Base-by-base conservation (phyloP, 805 yeast genomes). In the Teunomyces gatunensis region DNA sequence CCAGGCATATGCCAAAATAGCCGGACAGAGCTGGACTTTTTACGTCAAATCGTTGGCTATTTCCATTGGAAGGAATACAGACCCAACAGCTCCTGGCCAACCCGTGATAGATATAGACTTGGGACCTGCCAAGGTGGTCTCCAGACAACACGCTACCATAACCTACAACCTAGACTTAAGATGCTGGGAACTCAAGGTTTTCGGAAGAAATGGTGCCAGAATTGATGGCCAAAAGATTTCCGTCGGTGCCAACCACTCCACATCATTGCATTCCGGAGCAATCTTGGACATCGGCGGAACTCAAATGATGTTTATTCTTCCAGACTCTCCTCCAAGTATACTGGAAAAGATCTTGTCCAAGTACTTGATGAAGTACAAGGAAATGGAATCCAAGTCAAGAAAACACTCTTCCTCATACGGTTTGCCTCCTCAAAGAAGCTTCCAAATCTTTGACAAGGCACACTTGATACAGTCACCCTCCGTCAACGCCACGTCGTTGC, bases 251-350 rank as follows among this genome's bases (percentile, higher is more conserved):
- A 56, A 67, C 35, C 65, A 71, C 4, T 73, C 83, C 3, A 77
- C 84, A 11, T 77, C 83, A 10, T 75, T 94, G 47, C 77, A 79
- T 45, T 85, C 95, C 1, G 99, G 99, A n/a, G 87, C 92, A 36
- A 82, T 94, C 13, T 68, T 94, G 48, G 99, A 94, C 59, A 84
- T 94, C 40, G 98, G 98, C 13, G 97, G 97, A 5, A 90, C 96
- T 9, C 98, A 94, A 68, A 94, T 94, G 98, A 92, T 94, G 96
- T 94, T 94, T 63, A 94, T 94, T 33, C 73, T 94, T 54, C 99
- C 99, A 1, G 97, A 91, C 63, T 83, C 88, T 4, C 81, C 82
- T 10, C 96, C 97, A 2, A 70, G 68, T 29, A 75, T 91, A 6
- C 79, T 87, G 52, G 75, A 67, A 37, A 68, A 69, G 42, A 73